Evolutionary conservation across 306 rosid species (phyloP).

Genomic region (Morella rubra): DNA sequence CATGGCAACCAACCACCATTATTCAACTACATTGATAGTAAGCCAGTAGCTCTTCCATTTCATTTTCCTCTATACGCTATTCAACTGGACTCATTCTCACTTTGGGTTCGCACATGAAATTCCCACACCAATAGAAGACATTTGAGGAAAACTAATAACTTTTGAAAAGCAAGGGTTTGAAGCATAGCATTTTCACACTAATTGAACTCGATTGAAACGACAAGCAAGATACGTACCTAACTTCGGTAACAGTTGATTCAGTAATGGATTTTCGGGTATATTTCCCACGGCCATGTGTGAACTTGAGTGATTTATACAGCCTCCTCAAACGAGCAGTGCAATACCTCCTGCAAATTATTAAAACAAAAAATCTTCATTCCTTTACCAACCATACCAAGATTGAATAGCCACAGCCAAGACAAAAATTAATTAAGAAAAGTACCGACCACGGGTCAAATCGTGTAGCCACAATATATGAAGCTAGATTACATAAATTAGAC

Average conservation of each 20-base stretch:
- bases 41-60: no score
- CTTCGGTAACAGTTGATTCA: slow-evolving; percentile 86
- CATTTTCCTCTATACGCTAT: no score
- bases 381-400: slow-evolving; percentile 18
- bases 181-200: background rate
- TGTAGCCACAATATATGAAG: no score
- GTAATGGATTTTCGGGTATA: slow-evolving; percentile 61
- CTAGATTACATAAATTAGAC: no score
- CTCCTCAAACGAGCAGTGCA: slow-evolving; percentile 95
- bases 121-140: background rate
- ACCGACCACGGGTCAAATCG: no score
- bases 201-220: background rate
- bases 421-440: no score
- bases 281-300: slow-evolving; percentile 98
- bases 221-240: slow-evolving; percentile 48
- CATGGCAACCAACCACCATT: background rate
- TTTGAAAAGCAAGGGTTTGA: background rate
- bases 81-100: no score
- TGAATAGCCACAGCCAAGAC: background rate
- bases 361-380: background rate
- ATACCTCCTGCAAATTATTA: slow-evolving; percentile 61
- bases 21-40: background rate
- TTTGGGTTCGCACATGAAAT: no score
- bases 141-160: background rate
- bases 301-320: slow-evolving; percentile 86